phyloP scores from a whole-genome alignment of 306 rosid species.

The Purshia tridentata region DNA sequence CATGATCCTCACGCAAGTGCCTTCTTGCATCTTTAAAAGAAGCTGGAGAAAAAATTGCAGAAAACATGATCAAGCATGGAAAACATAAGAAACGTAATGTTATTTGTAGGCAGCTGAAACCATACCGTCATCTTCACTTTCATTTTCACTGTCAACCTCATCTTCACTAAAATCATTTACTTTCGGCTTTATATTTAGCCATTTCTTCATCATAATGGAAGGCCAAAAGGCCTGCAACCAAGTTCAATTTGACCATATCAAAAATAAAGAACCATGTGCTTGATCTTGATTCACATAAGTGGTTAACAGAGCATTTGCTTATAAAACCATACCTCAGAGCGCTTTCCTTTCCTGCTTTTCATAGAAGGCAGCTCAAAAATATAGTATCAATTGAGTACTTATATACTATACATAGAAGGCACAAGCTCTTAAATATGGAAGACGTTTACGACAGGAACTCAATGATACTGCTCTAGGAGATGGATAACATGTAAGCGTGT shows the following conservation, averaged over 20 bases:
- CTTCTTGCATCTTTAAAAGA: conserved; percentile 46
- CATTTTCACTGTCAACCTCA: conserved; percentile 86
- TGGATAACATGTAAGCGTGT: conserved; percentile 25
- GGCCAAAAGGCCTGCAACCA: conserved; percentile 90
- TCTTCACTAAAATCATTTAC: conserved; percentile 93
- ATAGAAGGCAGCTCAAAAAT: conserved; percentile 42
- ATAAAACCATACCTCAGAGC: conserved; percentile 61
- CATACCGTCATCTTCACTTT: conserved; percentile 92
- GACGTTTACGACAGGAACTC: conserved; percentile 26
- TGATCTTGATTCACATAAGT: conserved; percentile 20
- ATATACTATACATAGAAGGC: conserved; percentile 32
- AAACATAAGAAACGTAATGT: conserved; percentile 6
- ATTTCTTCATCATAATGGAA: conserved; percentile 92
- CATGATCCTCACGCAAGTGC: conserved; percentile 34
- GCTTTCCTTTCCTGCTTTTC: conserved; percentile 70
- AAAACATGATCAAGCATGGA: conserved; percentile 18
- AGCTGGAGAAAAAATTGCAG: conserved; percentile 42
- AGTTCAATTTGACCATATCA: conserved; percentile 26
- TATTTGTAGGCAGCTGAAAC: conserved; percentile 9
- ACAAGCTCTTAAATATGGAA: conserved; percentile 46
- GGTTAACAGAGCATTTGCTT: conserved; percentile 15
- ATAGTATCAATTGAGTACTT: conserved; percentile 14
- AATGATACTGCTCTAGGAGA: conserved; percentile 26
- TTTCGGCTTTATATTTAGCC: conserved; percentile 90
- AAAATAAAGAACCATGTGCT: conserved; percentile 12